A percentile compares a stretch with the other conserved stretches of the same genome.
Conservation (phyloP, 192 early-diverging fungal genomes). For the Podila clonocystis region DNA sequence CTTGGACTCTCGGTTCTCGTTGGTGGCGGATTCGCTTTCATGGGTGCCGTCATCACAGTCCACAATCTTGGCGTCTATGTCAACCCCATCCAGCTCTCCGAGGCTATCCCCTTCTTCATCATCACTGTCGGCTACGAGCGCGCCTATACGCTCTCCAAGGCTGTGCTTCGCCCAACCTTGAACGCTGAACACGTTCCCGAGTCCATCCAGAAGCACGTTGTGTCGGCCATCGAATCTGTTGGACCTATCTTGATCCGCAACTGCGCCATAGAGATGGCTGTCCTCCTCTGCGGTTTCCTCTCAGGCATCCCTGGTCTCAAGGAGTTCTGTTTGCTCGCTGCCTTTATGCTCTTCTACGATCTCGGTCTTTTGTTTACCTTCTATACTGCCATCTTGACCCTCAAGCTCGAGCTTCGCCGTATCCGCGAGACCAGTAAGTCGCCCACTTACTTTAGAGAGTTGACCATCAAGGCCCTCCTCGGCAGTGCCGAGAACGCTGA, state of each 20-base stretch:
- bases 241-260: constrained; percentile 73
- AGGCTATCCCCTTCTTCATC: constrained; percentile 92
- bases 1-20: constrained; percentile 74
- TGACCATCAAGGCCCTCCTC: constrained; percentile 58
- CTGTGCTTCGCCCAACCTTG: constrained; percentile 70
- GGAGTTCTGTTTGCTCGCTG: constrained; percentile 85
- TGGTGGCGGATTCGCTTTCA: constrained; percentile 81
- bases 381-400: constrained; percentile 85
- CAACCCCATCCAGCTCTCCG: constrained; percentile 74
- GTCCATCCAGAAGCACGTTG: constrained; percentile 62
- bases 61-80: constrained; percentile 74
- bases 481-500: constrained; percentile 36
- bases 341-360: constrained; percentile 86
- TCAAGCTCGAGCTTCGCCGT: constrained; percentile 83
- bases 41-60: constrained; percentile 76
- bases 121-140: constrained; percentile 94
- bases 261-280: constrained; percentile 84
- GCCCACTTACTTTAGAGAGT: constrained; percentile 30
- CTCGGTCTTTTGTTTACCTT: constrained; percentile 85
- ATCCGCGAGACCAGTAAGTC: constrained; percentile 48
- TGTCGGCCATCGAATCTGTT: constrained; percentile 71
- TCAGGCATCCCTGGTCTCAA: constrained; percentile 78
- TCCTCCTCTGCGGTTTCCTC: constrained; percentile 80
- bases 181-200: constrained; percentile 31
- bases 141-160: constrained; percentile 82